Evolutionary conservation across 495 filamentous ascomycete genomes (phyloP).

Genomic region (Penicillium daleae): DNA sequence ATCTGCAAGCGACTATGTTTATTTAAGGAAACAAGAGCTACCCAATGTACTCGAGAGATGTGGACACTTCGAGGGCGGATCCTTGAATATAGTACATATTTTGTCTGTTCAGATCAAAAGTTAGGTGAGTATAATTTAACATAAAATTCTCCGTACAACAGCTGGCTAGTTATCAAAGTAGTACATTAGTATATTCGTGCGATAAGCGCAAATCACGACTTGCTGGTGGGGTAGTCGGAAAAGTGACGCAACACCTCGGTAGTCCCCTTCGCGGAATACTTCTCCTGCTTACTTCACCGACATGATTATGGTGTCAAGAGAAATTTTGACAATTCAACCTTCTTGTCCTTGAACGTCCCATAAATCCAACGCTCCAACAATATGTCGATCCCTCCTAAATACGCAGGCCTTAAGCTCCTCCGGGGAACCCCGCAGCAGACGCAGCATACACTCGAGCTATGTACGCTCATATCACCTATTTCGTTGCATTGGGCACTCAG

Average conservation of each 20-base stretch:
- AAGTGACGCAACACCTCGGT: slow-evolving; percentile 2
- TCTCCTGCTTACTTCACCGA: background rate
- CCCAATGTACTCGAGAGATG: too few relatives aligned
- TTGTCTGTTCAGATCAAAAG: too few relatives aligned
- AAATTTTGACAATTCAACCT: background rate
- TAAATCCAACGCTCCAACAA: background rate
- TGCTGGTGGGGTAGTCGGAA: background rate
- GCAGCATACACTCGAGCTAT: slow-evolving; percentile 76
- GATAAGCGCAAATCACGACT: background rate
- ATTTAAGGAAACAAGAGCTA: too few relatives aligned
- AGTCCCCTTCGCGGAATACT: background rate
- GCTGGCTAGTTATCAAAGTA: too few relatives aligned
- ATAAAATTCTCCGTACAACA: too few relatives aligned
- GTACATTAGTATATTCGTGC: too few relatives aligned
- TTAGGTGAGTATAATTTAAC: too few relatives aligned
- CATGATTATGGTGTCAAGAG: background rate
- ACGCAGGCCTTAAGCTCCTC: slow-evolving; percentile 68
- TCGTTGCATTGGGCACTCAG: background rate
- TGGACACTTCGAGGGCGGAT: too few relatives aligned
- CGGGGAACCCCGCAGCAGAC: slow-evolving; percentile 44
- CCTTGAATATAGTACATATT: too few relatives aligned
- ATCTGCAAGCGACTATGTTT: too few relatives aligned
- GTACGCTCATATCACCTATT: slow-evolving; percentile 34
- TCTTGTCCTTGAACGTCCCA: background rate
- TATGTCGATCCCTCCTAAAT: slow-evolving; percentile 82